phyloP scores from a whole-genome alignment of 306 rosid species.

The Biancaea sappan region DNA sequence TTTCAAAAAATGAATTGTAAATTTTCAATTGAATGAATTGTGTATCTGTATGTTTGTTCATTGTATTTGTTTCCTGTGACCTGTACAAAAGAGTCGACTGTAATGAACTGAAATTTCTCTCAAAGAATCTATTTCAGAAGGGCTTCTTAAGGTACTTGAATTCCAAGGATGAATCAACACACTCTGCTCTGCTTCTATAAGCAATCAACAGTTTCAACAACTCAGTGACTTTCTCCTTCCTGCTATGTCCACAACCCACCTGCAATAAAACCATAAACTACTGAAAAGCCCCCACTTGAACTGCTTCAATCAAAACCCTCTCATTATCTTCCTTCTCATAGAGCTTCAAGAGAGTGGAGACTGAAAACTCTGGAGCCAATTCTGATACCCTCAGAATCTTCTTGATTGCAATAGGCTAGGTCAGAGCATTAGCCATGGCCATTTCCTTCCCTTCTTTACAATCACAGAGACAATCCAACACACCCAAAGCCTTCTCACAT shows the following conservation, averaged over 20 bases:
- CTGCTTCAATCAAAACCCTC: slow-evolving; percentile 54
- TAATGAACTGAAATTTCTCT: slow-evolving; percentile 11
- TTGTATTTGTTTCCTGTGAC: slow-evolving; percentile 22
- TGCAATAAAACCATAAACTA: no score
- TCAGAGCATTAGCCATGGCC: no score
- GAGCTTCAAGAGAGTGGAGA: slow-evolving; percentile 72
- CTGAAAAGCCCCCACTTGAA: no score
- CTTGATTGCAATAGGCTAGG: no score
- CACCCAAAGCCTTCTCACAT: no score
- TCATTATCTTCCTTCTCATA: slow-evolving; percentile 44
- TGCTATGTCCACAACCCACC: slow-evolving; percentile 56
- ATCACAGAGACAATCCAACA: no score
- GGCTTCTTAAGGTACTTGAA: no score
- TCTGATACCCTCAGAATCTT: no score
- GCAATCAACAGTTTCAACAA: slow-evolving; percentile 68
- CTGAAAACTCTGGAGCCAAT: slow-evolving; percentile 51
- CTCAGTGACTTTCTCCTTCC: slow-evolving; percentile 65
- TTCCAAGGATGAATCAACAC: no score
- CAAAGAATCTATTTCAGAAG: slow-evolving; percentile 36
- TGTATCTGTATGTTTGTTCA: slow-evolving; percentile 42
- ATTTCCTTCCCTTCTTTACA: no score
- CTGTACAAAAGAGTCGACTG: slow-evolving; percentile 13
- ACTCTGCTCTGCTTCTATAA: slow-evolving; percentile 52
- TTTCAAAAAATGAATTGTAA: no score
- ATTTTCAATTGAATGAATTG: slow-evolving; percentile 37